phyloP scores from a whole-genome alignment of 164 flowering plant genomes.

The Piper longum region DNA sequence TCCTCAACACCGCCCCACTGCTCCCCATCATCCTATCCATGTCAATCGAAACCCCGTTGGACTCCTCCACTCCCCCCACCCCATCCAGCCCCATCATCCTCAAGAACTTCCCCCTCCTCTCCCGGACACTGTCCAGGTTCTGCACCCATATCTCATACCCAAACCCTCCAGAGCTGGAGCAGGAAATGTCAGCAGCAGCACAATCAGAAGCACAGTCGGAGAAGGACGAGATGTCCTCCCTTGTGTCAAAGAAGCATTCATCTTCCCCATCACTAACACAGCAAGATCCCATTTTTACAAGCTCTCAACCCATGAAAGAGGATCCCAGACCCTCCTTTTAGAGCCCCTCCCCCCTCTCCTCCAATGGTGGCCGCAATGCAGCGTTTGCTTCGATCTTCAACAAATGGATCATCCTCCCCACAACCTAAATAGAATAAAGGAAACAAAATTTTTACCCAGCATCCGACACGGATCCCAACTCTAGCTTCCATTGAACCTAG shows the following conservation, averaged over 20 bases:
- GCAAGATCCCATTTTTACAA: conserved; percentile 11
- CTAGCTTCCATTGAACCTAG: conserved; percentile 44
- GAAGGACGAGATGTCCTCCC: conserved; percentile 39
- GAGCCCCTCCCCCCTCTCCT: conserved; percentile 6
- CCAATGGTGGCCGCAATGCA: not conserved
- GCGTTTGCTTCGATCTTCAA: not conserved
- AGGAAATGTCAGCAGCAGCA: conserved; percentile 12
- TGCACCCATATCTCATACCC: conserved; percentile 43
- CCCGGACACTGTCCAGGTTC: conserved; percentile 35
- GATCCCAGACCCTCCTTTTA: conserved; percentile 1
- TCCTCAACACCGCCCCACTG: conserved; percentile 39
- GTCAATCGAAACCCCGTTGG: conserved; percentile 7
- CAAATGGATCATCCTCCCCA: conserved; percentile 5
- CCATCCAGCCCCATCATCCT: conserved; percentile 31
- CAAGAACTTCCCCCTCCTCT: conserved; percentile 47
- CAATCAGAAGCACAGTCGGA: conserved; percentile 38
- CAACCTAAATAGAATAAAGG: not conserved
- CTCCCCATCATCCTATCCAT: conserved; percentile 19
- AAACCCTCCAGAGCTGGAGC: conserved; percentile 6
- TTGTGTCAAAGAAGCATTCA: conserved; percentile 49
- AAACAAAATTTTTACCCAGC: too few species aligned
- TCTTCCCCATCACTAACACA: conserved; percentile 23
- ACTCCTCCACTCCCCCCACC: conserved; percentile 16
- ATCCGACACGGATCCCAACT: conserved; percentile 52
- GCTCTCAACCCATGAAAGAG: conserved; percentile 9